A percentile compares a stretch with the other conserved stretches of the same genome.
Evolutionary conservation across 225 moss, liverwort and hornwort species (phyloP).

Genomic region (Pseudoscleropodium purum): DNA sequence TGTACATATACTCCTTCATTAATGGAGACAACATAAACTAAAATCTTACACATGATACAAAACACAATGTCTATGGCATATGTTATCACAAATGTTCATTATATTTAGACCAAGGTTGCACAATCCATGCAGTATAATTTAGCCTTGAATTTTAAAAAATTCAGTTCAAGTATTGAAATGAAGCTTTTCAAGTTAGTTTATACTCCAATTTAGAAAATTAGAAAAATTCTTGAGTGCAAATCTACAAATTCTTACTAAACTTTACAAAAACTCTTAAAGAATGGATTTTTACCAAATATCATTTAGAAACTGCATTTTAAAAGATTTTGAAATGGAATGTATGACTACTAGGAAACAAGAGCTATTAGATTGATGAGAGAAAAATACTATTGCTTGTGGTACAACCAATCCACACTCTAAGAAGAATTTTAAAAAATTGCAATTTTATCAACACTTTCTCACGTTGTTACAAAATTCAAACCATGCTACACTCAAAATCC

Average conservation of each 20-base stretch:
- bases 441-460: too few relatives aligned
- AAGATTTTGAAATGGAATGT: neutral
- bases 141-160: neutral
- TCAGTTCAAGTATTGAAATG: too few relatives aligned
- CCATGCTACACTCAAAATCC: neutral
- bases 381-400: neutral
- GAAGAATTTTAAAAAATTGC: too few relatives aligned
- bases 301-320: neutral
- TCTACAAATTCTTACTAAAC: too few relatives aligned
- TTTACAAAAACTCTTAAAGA: neutral
- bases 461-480: too few relatives aligned
- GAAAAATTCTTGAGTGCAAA: too few relatives aligned
- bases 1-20: fast-evolving
- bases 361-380: neutral
- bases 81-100: fast-evolving
- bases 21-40: neutral
- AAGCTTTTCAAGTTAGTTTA: too few relatives aligned
- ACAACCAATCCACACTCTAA: too few relatives aligned
- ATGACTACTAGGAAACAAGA: neutral
- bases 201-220: too few relatives aligned
- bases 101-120: neutral
- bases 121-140: neutral
- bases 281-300: too few relatives aligned
- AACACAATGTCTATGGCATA: fast-evolving
- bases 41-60: fast-evolving